Base-by-base conservation (phyloP, 2,329 filamentous ascomycete genomes). In the Fonsecaea pedrosoi region DNA sequence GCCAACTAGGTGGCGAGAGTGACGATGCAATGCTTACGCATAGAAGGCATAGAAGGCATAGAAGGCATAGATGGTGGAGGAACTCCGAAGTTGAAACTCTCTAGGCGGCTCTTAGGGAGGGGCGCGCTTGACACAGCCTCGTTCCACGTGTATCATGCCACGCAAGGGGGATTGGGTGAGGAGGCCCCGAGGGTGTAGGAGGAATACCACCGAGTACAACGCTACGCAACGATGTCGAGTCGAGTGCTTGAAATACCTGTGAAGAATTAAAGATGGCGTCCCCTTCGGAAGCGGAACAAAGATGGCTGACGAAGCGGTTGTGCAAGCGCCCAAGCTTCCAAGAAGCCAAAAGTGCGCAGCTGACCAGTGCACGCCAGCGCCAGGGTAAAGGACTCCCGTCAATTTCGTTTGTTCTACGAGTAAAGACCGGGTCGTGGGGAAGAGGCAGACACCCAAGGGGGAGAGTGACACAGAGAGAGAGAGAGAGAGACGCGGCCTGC, bases 281-380 rank as follows among this genome's bases (percentile, higher is more conserved):
- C 48, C 25, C 38, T 37, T 59, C 25, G 38, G 56, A 45, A 10
- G n/a, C 38, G 32, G 21, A 9, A 48, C n/a, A 48, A 48, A 7
- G 42, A 21, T 48, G 25, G 56, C 38, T 59, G 56, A 59, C 56
- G 56, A 59, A 25, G 56, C 30, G 56, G 35, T 42, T 54, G 42
- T 48, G 42, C n/a, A 48, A 42, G 42, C 42, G 30, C 42, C 42
- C 42, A 48, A 48, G 42, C 4, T 48, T 21, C 42, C 42, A 48
- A 48, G 42, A 48, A 48, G 18, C n/a, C 42, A 48, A 48, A 48
- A 48, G 42, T 48, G 42, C 42, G 42, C 42, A 18, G 42, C 42
- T 48, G 42, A 48, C 42, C n/a, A 18, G 42, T 25, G 42, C 42
- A 8, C 30, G 30, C 30, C 30, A 32, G 30, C 30, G 30, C 30